Percentiles rank a stretch among this genome's conserved stretches.
These are phyloP conservation scores for Aspergillus sp. DNA, from an alignment of 2,329 filamentous ascomycete species.

Conservation along the genomic window DNA sequence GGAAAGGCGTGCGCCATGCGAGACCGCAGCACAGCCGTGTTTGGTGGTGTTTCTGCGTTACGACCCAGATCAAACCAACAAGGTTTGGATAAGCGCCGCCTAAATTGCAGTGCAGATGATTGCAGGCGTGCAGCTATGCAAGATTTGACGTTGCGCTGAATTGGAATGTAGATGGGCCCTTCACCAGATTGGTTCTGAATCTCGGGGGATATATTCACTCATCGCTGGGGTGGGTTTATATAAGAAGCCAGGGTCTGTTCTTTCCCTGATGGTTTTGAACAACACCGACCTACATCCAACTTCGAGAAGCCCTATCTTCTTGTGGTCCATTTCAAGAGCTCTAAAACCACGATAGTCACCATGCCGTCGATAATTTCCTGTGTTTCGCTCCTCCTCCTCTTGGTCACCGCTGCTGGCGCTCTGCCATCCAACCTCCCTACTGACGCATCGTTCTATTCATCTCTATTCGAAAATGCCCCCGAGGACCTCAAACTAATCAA, in stretches of 20 bases:
- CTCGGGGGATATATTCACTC: background rate
- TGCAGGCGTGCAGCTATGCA: background rate
- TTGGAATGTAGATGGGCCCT: background rate
- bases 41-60: background rate
- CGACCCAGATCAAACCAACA: slow-evolving; percentile 12
- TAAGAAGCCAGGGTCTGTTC: background rate
- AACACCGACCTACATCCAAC: background rate
- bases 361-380: background rate
- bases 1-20: background rate
- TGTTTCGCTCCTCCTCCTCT: background rate
- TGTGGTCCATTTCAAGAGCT: background rate
- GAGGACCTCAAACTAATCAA: slow-evolving; percentile 11
- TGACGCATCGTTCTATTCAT: background rate
- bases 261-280: background rate
- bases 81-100: slow-evolving; percentile 12
- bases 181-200: background rate
- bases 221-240: background rate
- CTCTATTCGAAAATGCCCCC: background rate
- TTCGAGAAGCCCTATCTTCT: background rate
- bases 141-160: background rate
- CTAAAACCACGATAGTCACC: background rate
- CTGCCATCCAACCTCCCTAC: background rate
- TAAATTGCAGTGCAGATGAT: slow-evolving; percentile 10
- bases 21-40: background rate
- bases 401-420: background rate